phyloP scores from a whole-genome alignment of 768 basidiomycete genomes.

The Lentinula guzmanii region DNA sequence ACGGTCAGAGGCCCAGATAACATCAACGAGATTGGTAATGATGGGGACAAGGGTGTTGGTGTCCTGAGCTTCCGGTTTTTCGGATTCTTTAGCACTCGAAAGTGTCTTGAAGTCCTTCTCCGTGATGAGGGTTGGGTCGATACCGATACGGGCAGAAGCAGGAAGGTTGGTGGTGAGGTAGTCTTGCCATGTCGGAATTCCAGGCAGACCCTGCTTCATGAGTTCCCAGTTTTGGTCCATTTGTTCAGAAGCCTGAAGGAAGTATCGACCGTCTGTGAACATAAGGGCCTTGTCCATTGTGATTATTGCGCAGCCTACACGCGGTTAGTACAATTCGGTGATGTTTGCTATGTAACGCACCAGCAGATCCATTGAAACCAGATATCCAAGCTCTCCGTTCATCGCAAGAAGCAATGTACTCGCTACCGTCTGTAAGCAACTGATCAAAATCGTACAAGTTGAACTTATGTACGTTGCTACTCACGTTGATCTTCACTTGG shows the following conservation, averaged over 20 bases:
- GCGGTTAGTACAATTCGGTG: neutral
- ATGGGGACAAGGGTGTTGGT: constrained; percentile 66
- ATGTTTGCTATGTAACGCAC: constrained; percentile 28
- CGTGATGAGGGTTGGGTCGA: constrained; percentile 75
- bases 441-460: neutral
- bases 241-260: constrained; percentile 87
- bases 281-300: constrained; percentile 67
- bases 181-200: constrained; percentile 89
- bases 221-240: constrained; percentile 87
- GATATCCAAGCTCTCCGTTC: constrained; percentile 83
- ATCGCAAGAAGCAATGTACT: constrained; percentile 84
- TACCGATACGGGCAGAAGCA: constrained; percentile 60
- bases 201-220: constrained; percentile 88
- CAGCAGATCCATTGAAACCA: constrained; percentile 92
- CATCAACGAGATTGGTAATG: constrained; percentile 68
- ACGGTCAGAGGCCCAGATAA: constrained; percentile 63
- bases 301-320: constrained; percentile 68
- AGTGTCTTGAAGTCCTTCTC: constrained; percentile 65
- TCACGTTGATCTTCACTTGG: constrained; percentile 92
- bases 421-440: constrained; percentile 65
- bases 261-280: constrained; percentile 96
- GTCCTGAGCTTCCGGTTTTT: constrained; percentile 44
- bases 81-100: constrained; percentile 66
- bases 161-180: constrained; percentile 54
- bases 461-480: constrained; percentile 19